These are phyloP conservation scores for Oryza coarctata DNA, from an alignment of 176 grass and related monocot genomes.

Conservation along the genomic window DNA sequence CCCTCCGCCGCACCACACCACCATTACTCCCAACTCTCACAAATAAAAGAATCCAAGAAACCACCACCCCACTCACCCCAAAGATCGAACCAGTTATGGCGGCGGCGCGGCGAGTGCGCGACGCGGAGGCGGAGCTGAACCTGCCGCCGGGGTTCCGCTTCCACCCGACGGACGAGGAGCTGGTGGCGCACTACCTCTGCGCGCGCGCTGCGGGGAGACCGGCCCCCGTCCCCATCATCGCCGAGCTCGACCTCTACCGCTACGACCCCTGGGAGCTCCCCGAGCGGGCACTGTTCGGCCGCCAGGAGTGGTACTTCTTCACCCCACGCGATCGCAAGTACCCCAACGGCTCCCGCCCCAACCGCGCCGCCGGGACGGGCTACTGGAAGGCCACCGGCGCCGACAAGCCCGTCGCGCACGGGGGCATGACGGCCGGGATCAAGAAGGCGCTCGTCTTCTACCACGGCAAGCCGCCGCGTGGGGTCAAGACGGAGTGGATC, in stretches of 20 bases:
- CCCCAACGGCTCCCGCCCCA: constrained; percentile 74
- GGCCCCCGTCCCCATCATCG: constrained; percentile 57
- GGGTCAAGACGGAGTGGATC: constrained; percentile 75
- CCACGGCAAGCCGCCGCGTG: constrained; percentile 55
- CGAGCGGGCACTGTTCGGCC: constrained; percentile 58
- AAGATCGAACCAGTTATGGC: too few species aligned
- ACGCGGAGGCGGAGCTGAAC: constrained; percentile 84
- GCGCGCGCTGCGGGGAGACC: constrained; percentile 23
- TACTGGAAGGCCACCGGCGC: constrained; percentile 97
- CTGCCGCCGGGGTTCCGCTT: constrained; percentile 79
- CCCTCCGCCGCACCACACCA: too few species aligned
- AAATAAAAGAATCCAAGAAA: too few species aligned
- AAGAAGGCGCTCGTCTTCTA: constrained; percentile 96
- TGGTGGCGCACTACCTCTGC: constrained; percentile 79
- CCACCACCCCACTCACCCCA: too few species aligned
- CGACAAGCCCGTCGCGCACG: constrained; percentile 53
- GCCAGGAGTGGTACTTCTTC: constrained; percentile 94
- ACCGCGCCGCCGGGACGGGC: constrained; percentile 47
- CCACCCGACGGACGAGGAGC: constrained; percentile 91
- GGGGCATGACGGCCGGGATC: constrained; percentile 26
- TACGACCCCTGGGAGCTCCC: constrained; percentile 79
- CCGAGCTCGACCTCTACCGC: constrained; percentile 86
- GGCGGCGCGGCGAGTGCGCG: constrained; percentile 3
- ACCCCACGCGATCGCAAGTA: constrained; percentile 84
- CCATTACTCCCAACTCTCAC: too few species aligned